phyloP scores from a whole-genome alignment of 2,329 filamentous ascomycete species.

The Taxawa tesnikishii region DNA sequence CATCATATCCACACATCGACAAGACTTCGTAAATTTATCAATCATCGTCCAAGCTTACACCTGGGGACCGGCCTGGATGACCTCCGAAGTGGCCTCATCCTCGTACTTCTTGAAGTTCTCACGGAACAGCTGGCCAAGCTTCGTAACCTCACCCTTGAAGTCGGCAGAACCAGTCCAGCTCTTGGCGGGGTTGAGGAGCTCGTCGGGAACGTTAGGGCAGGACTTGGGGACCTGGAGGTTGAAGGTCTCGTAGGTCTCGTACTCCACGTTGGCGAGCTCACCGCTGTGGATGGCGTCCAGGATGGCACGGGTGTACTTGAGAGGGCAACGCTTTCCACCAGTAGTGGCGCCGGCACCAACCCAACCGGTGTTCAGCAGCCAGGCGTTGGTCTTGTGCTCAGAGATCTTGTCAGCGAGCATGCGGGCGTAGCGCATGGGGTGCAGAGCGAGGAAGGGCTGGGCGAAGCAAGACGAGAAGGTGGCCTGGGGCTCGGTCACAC shows the following conservation, averaged over 20 bases:
- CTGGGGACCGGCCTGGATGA: slow-evolving; percentile 31
- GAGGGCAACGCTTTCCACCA: slow-evolving; percentile 87
- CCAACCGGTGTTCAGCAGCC: slow-evolving; percentile 98
- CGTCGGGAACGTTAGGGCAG: slow-evolving; percentile 77
- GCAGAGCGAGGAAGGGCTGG: slow-evolving; percentile 94
- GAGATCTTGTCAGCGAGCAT: slow-evolving; percentile 99
- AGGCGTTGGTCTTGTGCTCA: slow-evolving; percentile 87
- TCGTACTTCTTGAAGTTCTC: slow-evolving; percentile 98
- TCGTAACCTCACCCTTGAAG: slow-evolving; percentile 80
- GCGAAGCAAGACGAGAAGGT: slow-evolving; percentile 99
- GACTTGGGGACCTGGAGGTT: slow-evolving; percentile 91
- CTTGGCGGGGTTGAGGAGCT: slow-evolving; percentile 88
- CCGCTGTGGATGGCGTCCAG: slow-evolving; percentile 96
- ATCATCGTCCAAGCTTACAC: too few relatives aligned
- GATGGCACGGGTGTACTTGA: slow-evolving; percentile 98
- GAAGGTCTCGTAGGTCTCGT: slow-evolving; percentile 92
- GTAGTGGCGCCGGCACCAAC: slow-evolving; percentile 83
- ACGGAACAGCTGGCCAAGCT: slow-evolving; percentile 79
- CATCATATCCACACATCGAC: too few relatives aligned
- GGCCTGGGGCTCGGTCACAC: slow-evolving; percentile 90
- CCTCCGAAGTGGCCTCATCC: slow-evolving; percentile 50
- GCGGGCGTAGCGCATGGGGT: slow-evolving; percentile 97
- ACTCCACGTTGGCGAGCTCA: slow-evolving; percentile 84
- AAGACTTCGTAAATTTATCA: too few relatives aligned
- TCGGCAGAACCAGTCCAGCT: slow-evolving; percentile 77